Percentiles rank a stretch among this genome's conserved stretches.
These are phyloP conservation scores for Cucumis cinereus DNA, from an alignment of 306 rosid species.

Conservation along the genomic window DNA sequence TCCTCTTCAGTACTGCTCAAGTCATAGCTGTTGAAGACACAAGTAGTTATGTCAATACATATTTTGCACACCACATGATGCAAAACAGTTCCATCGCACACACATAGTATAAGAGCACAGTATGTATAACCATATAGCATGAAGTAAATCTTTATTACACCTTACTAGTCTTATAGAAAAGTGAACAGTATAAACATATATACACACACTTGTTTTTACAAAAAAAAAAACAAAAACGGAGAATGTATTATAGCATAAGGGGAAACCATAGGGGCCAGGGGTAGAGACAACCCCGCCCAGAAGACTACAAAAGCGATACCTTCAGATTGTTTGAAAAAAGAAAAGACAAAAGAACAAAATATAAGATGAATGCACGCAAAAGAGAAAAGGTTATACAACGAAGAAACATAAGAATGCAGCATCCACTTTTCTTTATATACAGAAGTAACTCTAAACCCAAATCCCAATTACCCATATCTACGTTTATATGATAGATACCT, in stretches of 20 bases:
- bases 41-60: constrained; percentile 20
- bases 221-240: neutral
- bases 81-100: neutral
- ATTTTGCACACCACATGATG: constrained; percentile 1
- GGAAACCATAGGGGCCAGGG: neutral
- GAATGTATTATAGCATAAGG: neutral
- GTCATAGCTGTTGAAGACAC: constrained; percentile 56
- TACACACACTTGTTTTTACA: neutral
- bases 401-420: neutral
- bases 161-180: neutral
- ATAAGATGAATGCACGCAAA: neutral
- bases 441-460: neutral
- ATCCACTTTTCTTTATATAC: neutral
- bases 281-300: neutral
- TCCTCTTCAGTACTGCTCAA: constrained; percentile 73
- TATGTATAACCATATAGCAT: neutral
- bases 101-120: neutral
- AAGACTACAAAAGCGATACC: neutral
- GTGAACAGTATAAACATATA: neutral
- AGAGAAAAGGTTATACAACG: neutral
- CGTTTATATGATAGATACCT: neutral
- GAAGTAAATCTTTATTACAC: neutral
- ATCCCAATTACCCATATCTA: neutral
- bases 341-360: neutral
- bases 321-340: neutral